Evolutionary conservation across 768 basidiomycete genomes (phyloP).

Genomic region (Boletus speciosus): DNA sequence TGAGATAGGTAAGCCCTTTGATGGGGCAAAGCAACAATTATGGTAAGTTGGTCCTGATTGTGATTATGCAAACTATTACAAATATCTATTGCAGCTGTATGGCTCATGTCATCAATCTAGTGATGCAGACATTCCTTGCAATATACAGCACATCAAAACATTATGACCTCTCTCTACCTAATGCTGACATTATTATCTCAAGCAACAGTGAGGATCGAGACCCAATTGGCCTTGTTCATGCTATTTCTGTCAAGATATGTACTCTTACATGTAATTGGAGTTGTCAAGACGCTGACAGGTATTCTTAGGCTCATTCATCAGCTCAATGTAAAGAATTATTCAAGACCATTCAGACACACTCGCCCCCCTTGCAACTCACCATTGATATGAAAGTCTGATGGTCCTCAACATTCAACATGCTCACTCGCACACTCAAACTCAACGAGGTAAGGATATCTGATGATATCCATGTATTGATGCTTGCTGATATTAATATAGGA

Average conservation of each 20-base stretch:
- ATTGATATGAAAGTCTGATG: slow-evolving; percentile 8
- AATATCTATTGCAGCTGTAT: neutral
- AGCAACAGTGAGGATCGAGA: neutral
- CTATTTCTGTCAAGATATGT: slow-evolving; percentile 5
- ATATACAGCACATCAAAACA: neutral
- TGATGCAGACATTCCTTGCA: neutral
- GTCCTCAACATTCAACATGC: slow-evolving; percentile 5
- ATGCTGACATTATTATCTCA: neutral
- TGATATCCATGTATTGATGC: neutral
- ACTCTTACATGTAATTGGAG: too few relatives aligned
- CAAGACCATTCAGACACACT: slow-evolving; percentile 1
- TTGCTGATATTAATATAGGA: slow-evolving; percentile 2
- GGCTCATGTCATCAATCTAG: slow-evolving; percentile 1
- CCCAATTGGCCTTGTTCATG: neutral
- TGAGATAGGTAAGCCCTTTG: too few relatives aligned
- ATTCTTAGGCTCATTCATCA: neutral
- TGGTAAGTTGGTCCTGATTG: too few relatives aligned
- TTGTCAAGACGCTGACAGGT: neutral
- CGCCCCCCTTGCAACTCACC: neutral
- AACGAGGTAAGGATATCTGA: slow-evolving; percentile 1
- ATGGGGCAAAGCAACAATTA: too few relatives aligned
- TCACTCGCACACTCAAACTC: neutral
- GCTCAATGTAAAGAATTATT: slow-evolving; percentile 4
- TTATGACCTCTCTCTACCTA: neutral
- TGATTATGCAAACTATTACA: too few relatives aligned